A percentile compares a stretch with the other conserved stretches of the same genome.
phyloP scores from a whole-genome alignment of 2,329 filamentous ascomycete genomes.

The Aspergillus melleus region DNA sequence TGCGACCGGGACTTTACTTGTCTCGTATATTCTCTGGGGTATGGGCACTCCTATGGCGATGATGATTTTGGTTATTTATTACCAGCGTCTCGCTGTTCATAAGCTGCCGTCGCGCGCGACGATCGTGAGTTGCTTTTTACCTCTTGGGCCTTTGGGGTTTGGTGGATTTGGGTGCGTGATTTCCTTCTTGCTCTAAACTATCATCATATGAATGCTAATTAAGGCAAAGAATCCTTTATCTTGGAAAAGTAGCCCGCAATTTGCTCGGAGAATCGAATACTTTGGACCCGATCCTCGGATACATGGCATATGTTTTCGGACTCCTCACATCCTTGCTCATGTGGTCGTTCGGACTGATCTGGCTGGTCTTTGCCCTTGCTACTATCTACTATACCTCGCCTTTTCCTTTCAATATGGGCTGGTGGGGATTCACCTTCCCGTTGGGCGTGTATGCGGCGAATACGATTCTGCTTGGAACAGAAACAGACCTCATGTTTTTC shows the following conservation, averaged over 20 bases:
- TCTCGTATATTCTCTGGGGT: conserved; percentile 68
- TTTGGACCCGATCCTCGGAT: conserved; percentile 46
- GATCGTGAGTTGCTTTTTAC: conserved; percentile 67
- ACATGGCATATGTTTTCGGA: conserved; percentile 61
- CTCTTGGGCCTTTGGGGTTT: conserved; percentile 66
- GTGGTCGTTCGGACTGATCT: conserved; percentile 58
- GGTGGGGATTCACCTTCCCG: conserved; percentile 61
- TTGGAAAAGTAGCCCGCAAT: conserved; percentile 45
- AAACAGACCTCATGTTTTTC: conserved; percentile 55
- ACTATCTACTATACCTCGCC: conserved; percentile 40
- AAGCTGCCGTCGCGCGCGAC: conserved; percentile 66
- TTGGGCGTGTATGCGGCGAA: conserved; percentile 50
- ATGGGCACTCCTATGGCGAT: conserved; percentile 62
- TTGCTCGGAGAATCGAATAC: conserved; percentile 43
- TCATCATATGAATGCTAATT: conserved; percentile 18
- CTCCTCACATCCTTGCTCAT: conserved; percentile 54
- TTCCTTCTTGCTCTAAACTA: conserved; percentile 27
- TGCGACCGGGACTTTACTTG: conserved; percentile 63
- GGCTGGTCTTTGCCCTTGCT: conserved; percentile 56
- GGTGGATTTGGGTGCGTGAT: conserved; percentile 55
- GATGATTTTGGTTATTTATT: conserved; percentile 66
- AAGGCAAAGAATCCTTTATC: conserved; percentile 46
- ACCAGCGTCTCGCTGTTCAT: conserved; percentile 66
- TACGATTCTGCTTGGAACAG: conserved; percentile 43
- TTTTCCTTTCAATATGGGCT: conserved; percentile 61